phyloP scores from a whole-genome alignment of 176 grass and related monocot species.

The Dactylis glomerata region DNA sequence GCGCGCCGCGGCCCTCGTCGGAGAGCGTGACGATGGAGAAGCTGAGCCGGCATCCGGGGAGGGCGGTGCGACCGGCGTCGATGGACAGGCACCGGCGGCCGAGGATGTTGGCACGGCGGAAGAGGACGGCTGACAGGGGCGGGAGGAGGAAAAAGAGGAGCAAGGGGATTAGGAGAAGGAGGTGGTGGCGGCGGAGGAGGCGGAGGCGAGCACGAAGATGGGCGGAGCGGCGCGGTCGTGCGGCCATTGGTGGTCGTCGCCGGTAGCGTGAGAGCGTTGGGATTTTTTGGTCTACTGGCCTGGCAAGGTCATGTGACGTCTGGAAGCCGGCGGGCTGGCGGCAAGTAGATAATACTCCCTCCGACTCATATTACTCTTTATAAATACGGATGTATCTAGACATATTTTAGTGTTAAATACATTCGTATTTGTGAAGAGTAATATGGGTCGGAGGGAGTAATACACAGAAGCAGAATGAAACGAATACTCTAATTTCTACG shows the following conservation, averaged over 20 bases:
- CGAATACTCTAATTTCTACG: too few species aligned
- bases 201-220: background rate
- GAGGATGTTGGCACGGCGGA: conserved; percentile 55
- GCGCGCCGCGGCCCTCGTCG: conserved; percentile 38
- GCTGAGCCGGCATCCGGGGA: background rate
- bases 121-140: background rate
- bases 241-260: background rate
- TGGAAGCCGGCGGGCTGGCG: too few species aligned
- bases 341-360: too few species aligned
- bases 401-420: too few species aligned
- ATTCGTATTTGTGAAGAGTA: too few species aligned
- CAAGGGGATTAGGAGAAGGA: conserved; percentile 15
- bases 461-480: too few species aligned
- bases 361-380: too few species aligned
- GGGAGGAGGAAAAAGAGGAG: conserved; percentile 21
- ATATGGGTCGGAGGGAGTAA: too few species aligned
- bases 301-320: background rate
- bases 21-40: conserved; percentile 72
- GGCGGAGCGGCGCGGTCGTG: conserved; percentile 9
- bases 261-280: background rate
- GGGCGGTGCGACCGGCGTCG: background rate
- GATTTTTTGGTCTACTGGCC: background rate
- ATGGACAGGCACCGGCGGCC: background rate
- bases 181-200: background rate
- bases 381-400: too few species aligned